Conservation (phyloP, 1,284 basidiomycete species). For the Boletus mariae region DNA sequence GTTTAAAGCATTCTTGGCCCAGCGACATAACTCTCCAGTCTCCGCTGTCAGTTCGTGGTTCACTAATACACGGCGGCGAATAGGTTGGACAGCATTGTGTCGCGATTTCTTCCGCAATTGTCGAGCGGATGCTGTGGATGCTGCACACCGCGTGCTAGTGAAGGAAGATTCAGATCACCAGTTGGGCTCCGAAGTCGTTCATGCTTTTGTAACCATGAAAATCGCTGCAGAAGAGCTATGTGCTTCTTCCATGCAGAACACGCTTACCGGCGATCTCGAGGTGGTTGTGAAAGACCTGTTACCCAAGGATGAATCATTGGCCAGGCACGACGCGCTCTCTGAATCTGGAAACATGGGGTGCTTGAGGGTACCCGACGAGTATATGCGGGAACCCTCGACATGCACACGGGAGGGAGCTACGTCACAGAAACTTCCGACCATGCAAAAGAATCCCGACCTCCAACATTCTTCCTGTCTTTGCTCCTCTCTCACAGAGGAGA, state of each 20-base stretch:
- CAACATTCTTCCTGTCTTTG: no score
- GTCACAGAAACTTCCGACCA: no score
- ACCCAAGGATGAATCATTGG: background rate
- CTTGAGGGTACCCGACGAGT: no score
- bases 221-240: background rate
- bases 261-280: background rate
- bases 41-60: slow-evolving; percentile 35
- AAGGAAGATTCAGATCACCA: background rate
- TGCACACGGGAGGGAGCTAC: no score
- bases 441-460: no score
- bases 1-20: background rate
- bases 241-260: background rate
- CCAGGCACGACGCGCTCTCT: background rate
- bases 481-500: no score
- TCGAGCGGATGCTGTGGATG: slow-evolving; percentile 35
- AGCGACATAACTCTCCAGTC: background rate
- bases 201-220: background rate
- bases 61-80: slow-evolving; percentile 40
- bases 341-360: background rate
- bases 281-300: background rate
- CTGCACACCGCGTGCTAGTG: slow-evolving; percentile 28
- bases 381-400: no score
- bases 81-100: slow-evolving; percentile 46
- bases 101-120: slow-evolving; percentile 36
- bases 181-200: background rate